Base-by-base conservation (phyloP, 352 stramenopile species). In the Globisporangium carolinianum region DNA sequence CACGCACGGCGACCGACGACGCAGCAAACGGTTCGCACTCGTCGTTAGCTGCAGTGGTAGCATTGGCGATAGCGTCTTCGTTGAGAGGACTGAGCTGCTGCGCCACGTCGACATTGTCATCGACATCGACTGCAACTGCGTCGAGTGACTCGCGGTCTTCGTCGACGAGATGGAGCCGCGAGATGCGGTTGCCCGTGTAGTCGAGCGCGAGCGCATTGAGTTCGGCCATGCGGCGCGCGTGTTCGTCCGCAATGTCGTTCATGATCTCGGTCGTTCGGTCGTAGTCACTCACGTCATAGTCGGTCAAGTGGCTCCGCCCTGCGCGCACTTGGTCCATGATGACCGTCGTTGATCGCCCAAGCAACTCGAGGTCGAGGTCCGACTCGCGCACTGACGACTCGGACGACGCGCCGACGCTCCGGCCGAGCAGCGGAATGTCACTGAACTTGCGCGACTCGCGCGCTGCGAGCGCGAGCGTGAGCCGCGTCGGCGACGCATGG, bases 201-300 rank as follows among this genome's bases (percentile, higher is more conserved):
- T 79, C 66, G 46, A 76, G 48, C 9, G 66, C 66, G 37, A 73
- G 71, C 17, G 75, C 62, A n/a, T 79, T 80, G n/a, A 88, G 68
- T 57, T 88, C 75, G 9, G 68, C 72, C 78, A 88, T 88, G n/a
- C 78, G 73, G n/a, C 61, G 70, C 17, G 57, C 60, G 54, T 88
- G 78, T 53, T 86, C 72, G 51, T 75, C 70, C 57, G 80, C 66
- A 14, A 78, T 68, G 55, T 68, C 69, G 17, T 63, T 66, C 57
- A 88, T 62, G 24, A 79, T 67, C 49, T 83, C 72, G 1, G 74
- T 83, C 4, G 49, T 62, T n/a, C 70, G 74, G 38, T 69, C 51
- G 51, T 56, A 56, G 37, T 15, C 15, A 3, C 8, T 36, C 10
- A 24, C 48, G 18, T 53, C 48, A 8, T 17, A 10, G 5, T 17